phyloP scores from a whole-genome alignment of 2,329 filamentous ascomycete species.

The Verticillium klebahnii region DNA sequence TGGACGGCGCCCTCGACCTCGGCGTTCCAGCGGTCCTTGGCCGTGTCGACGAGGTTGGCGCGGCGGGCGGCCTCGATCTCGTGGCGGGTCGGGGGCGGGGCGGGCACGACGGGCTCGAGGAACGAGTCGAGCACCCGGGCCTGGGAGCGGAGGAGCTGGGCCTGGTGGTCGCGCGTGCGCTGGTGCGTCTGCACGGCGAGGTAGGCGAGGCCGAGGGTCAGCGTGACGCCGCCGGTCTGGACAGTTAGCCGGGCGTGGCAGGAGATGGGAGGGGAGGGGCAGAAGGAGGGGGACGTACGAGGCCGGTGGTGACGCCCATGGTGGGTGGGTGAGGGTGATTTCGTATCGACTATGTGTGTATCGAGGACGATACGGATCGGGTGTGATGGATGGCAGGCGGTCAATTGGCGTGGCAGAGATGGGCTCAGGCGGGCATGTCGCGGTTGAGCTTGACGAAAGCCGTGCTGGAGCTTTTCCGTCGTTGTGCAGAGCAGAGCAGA shows the following conservation, averaged over 20 bases:
- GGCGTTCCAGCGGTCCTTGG: constrained; percentile 75
- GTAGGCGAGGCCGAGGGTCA: constrained; percentile 71
- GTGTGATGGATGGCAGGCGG: neutral
- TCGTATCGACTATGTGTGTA: neutral
- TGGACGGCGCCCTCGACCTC: constrained; percentile 64
- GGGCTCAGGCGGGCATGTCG: constrained; percentile 24
- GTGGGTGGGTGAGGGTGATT: constrained; percentile 8
- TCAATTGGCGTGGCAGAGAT: neutral
- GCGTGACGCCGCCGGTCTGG: constrained; percentile 69
- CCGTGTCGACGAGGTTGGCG: constrained; percentile 55
- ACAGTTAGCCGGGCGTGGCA: neutral
- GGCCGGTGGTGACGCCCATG: constrained; percentile 73
- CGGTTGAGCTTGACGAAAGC: constrained; percentile 18
- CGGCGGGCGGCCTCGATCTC: constrained; percentile 47
- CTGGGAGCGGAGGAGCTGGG: constrained; percentile 52
- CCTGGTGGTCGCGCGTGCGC: constrained; percentile 58
- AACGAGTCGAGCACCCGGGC: constrained; percentile 48
- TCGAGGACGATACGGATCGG: neutral
- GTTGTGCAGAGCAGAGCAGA: neutral
- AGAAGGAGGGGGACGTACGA: constrained; percentile 51
- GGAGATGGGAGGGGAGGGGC: neutral
- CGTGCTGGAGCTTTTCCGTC: constrained; percentile 6
- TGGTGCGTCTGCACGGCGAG: constrained; percentile 67
- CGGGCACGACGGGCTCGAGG: constrained; percentile 41
- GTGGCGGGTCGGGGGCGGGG: constrained; percentile 43